phyloP scores from a whole-genome alignment of 148 eudicot genomes.

The Agrostemma githago region DNA sequence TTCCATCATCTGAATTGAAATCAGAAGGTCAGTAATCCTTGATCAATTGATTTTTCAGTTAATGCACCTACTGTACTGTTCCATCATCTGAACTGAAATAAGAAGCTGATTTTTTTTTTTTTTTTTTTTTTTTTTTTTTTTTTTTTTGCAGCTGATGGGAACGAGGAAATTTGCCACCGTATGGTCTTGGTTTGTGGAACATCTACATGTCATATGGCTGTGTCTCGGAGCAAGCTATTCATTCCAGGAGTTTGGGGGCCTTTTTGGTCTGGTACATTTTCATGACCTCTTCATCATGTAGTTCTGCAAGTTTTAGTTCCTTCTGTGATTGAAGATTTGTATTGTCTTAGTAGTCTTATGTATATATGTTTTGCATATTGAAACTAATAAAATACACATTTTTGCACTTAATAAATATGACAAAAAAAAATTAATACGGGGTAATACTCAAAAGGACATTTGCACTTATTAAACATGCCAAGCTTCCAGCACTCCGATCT shows the following conservation, averaged over 20 bases:
- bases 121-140: too few relatives aligned
- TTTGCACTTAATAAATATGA: background rate
- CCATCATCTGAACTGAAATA: background rate
- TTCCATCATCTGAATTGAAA: constrained; percentile 43
- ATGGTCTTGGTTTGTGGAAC: constrained; percentile 99
- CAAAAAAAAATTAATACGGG: too few relatives aligned
- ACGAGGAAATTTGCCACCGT: constrained; percentile 75
- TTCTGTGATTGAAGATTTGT: constrained; percentile 12
- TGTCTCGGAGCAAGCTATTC: constrained; percentile 73
- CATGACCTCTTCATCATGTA: background rate
- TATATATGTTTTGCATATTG: background rate
- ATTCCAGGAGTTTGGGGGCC: constrained; percentile 99
- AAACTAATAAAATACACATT: background rate
- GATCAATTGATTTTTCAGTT: constrained; percentile 7
- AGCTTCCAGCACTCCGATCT: background rate
- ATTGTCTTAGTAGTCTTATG: background rate
- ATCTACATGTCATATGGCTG: constrained; percentile 98
- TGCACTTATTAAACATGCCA: background rate
- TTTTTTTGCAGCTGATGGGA: constrained; percentile 52
- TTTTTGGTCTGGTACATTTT: constrained; percentile 85
- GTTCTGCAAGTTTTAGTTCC: background rate
- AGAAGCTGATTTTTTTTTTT: constrained; percentile 20
- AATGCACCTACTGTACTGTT: background rate
- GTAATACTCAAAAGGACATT: background rate
- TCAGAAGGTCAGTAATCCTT: constrained; percentile 33